Evolutionary conservation across 2,329 filamentous ascomycete genomes (phyloP).

Genomic region (Penicillium italicum): DNA sequence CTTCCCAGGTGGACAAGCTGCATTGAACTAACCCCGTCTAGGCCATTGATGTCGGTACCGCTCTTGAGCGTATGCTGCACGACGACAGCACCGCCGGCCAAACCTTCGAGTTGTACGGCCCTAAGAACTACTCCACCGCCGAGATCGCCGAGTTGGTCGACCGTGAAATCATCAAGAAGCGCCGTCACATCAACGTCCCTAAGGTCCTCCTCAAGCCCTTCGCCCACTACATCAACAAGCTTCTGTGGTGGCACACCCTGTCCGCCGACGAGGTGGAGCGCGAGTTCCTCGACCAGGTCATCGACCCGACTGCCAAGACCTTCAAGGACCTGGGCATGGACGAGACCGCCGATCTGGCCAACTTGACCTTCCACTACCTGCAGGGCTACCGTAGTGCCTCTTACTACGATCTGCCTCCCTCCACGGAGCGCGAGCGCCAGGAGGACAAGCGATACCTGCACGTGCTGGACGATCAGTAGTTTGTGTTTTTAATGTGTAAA

Average conservation of each 20-base stretch:
- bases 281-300: conserved; percentile 88
- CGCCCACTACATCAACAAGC: conserved; percentile 70
- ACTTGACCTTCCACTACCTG: conserved; percentile 90
- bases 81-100: conserved; percentile 87
- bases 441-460: conserved; percentile 98
- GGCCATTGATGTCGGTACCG: conserved; percentile 85
- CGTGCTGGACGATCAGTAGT: conserved; percentile 79
- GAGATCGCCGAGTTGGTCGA: conserved; percentile 87
- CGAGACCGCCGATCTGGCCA: conserved; percentile 72
- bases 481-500: conserved; percentile 39
- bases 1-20: not conserved
- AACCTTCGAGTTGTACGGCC: conserved; percentile 92
- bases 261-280: conserved; percentile 84
- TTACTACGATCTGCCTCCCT: conserved; percentile 89
- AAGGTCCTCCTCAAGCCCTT: conserved; percentile 73
- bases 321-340: conserved; percentile 91
- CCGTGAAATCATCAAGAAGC: conserved; percentile 84
- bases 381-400: conserved; percentile 85
- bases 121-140: conserved; percentile 83
- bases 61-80: conserved; percentile 83
- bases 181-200: conserved; percentile 87
- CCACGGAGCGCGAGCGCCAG: conserved; percentile 88
- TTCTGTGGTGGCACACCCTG: conserved; percentile 82
- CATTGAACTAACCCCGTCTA: conserved; percentile 35
- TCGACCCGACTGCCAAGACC: conserved; percentile 88